Base-by-base conservation (phyloP, 2,329 filamentous ascomycete species). In the Domatiomyces globalis region DNA sequence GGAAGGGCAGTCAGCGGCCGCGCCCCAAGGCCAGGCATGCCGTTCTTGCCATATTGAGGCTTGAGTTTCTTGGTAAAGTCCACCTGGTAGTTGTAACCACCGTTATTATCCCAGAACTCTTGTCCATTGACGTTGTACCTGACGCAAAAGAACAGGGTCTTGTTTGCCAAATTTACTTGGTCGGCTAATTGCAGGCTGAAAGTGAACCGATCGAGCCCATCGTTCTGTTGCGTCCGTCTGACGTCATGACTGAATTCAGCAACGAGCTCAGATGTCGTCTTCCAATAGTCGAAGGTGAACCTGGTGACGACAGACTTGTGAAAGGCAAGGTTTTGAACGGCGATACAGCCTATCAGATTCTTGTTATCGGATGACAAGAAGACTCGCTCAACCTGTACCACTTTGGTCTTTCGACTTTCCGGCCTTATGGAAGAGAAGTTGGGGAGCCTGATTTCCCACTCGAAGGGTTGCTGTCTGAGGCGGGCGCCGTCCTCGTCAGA, bases 241-340 rank as follows among this genome's bases (percentile, higher is more conserved):
- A 90, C 78, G 68, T 92, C 85, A 55, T 85, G 79, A 65, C 82
- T 83, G 71, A 80, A 98, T 62, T 95, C 88, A n/a, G 87, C 90
- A 39, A 77, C 76, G 1, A 96, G 85, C 65, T 98, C 92, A 0
- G 92, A 98, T 0, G 89, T 94, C 0, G 92, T 98, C 75, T 94
- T 95, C 92, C 92, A 98, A 70, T 94, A 92, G 67, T 98, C 92
- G 46, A 95, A 77, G 0, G 92, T 98, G 67, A 98, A 98, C 48
- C 92, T 81, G 66, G 87, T 90, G n/a, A 84, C 81, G 50, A 98
- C 87, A 5, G 75, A 68, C 70, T 98, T 98, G 50, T 89, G 79
- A 70, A 94, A 98, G 0, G 88, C 80, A 44, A 96, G 69, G 67
- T 98, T 98, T 64, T 84, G 81, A 19, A 94, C 89, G 6, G 81